Evolutionary conservation across 257 asterid species (phyloP).

Genomic region (Henckelia pumila): DNA sequence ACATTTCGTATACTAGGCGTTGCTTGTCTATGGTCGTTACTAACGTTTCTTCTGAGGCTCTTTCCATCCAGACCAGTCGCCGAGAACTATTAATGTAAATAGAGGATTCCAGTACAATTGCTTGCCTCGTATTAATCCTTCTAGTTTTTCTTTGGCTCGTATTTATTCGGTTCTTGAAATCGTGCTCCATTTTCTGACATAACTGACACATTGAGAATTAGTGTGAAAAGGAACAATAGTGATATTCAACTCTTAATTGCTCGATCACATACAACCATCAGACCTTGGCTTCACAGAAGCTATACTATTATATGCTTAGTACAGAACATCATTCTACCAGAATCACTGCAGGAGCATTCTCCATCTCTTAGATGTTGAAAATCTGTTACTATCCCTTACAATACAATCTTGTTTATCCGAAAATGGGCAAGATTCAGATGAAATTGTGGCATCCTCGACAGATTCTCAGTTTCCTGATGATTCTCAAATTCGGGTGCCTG

Average conservation of each 20-base stretch:
- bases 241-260: not conserved
- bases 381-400: slow-evolving; percentile 49
- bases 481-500: slow-evolving; percentile 38
- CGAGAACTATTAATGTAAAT: slow-evolving; percentile 62
- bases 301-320: not conserved
- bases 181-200: not conserved
- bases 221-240: not conserved
- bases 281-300: not conserved
- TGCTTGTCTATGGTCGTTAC: slow-evolving; percentile 84
- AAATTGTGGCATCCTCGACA: slow-evolving; percentile 52
- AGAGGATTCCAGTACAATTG: slow-evolving; percentile 9
- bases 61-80: slow-evolving; percentile 89
- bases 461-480: slow-evolving; percentile 49
- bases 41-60: slow-evolving; percentile 86
- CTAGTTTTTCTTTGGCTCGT: not conserved
- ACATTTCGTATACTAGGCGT: slow-evolving; percentile 71
- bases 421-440: slow-evolving; percentile 41
- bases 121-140: slow-evolving; percentile 4
- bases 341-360: slow-evolving; percentile 43
- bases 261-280: not conserved
- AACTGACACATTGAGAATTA: not conserved
- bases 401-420: slow-evolving; percentile 39
- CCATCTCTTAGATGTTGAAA: slow-evolving; percentile 55
- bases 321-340: slow-evolving; percentile 30
- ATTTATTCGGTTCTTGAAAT: not conserved